Base-by-base conservation (phyloP, 306 rosid species). In the Datisca glomerata region DNA sequence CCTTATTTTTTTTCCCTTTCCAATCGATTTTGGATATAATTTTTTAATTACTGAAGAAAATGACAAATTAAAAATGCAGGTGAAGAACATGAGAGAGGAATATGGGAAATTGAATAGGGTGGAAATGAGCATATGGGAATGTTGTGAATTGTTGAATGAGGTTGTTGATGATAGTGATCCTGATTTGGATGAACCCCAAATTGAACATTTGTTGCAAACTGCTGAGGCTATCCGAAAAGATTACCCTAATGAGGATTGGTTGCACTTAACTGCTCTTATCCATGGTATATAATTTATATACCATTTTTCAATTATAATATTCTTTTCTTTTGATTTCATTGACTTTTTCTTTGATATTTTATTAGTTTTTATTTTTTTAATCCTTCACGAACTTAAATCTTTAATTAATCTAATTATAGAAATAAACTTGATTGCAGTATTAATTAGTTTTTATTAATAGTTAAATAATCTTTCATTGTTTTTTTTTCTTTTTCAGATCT, bases 111-210 rank as follows among this genome's bases (percentile, higher is more conserved):
- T 78, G 71, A 25, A 73, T 18, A 55, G 49, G 25, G 55, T 45
- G 0, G 76, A 78, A 57, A 78, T 78, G 87, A 69, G 79, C 31
- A 70, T 78, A 15, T 78, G 87, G 79, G 87, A 73, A 64, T 78
- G 87, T 4, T 78, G 81, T 46, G 87, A 60, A 23, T 68, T 73
- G 11, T 59, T 78, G 0, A 73, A 78, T 43, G 73, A 73, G 16
- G 75, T 70, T 10, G 73, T 72, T 20, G 80, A 76, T 38, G 86
- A 64, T 0, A 69, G 81, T 45, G 86, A 77, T 53, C 86, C 86
- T 12, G 87, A 78, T 22, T 67, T 78, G 76, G 87, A 78, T 21
- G 82, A 78, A 35, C 78, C 86, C 1, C 86, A 78, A 41, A 78
- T 78, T 35, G 45, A 73, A 47, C 81, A 78, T 49, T 49, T 70